phyloP scores from a whole-genome alignment of 768 basidiomycete species.

The Tremella yokohamensis region DNA sequence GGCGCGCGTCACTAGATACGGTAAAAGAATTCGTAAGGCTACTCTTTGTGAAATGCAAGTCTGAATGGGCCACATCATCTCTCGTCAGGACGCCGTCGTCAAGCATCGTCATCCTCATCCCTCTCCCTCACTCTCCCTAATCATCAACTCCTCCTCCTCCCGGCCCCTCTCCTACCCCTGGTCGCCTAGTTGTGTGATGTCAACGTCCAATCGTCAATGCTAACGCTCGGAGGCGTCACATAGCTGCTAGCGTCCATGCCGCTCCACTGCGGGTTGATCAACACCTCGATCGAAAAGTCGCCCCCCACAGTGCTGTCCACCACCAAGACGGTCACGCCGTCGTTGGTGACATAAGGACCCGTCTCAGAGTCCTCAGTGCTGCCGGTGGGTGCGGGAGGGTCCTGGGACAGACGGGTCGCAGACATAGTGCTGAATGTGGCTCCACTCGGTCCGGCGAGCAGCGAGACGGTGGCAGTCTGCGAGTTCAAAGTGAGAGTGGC shows the following conservation, averaged over 20 bases:
- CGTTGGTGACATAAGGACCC: slow-evolving; percentile 57
- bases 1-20: no score
- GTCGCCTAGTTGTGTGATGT: slow-evolving; percentile 63
- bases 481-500: slow-evolving; percentile 73
- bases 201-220: slow-evolving; percentile 70
- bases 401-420: slow-evolving; percentile 61
- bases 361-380: slow-evolving; percentile 32
- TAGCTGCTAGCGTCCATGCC: slow-evolving; percentile 55
- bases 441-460: slow-evolving; percentile 66
- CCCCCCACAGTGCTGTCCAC: slow-evolving; percentile 66
- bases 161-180: no score
- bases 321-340: slow-evolving; percentile 71
- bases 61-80: no score
- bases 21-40: no score
- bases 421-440: slow-evolving; percentile 61
- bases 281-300: slow-evolving; percentile 70
- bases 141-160: no score
- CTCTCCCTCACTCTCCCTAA: not conserved
- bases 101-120: not conserved
- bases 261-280: slow-evolving; percentile 92
- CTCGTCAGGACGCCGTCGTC: not conserved
- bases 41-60: no score
- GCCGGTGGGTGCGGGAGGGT: slow-evolving; percentile 63
- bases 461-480: slow-evolving; percentile 63
- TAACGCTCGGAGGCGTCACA: slow-evolving; percentile 68